A percentile compares a stretch with the other conserved stretches of the same genome.
These are phyloP conservation scores for Puccinia polysora DNA, from an alignment of 1,284 basidiomycete species.

Conservation along the genomic window DNA sequence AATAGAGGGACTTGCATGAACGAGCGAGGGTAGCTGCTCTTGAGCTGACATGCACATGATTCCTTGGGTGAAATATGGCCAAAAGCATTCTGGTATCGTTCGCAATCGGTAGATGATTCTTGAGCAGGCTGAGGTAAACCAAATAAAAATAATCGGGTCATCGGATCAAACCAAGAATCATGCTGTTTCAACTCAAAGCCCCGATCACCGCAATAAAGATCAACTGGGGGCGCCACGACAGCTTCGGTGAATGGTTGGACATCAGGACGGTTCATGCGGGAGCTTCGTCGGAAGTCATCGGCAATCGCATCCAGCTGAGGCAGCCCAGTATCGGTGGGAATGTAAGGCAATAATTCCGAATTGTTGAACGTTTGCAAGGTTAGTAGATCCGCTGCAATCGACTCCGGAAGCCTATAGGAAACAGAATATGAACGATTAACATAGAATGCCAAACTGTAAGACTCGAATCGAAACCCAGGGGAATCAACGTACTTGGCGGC, in stretches of 20 bases:
- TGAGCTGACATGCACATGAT: constrained; percentile 65
- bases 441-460: neutral
- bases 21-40: constrained; percentile 74
- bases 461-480: neutral
- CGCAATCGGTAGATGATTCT: constrained; percentile 63
- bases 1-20: constrained; percentile 91
- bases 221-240: constrained; percentile 77
- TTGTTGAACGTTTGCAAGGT: constrained; percentile 25
- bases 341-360: constrained; percentile 49
- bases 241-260: constrained; percentile 76
- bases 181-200: constrained; percentile 71
- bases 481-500: constrained; percentile 7
- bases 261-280: constrained; percentile 71
- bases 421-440: neutral
- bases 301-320: constrained; percentile 65
- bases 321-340: constrained; percentile 53
- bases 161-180: constrained; percentile 57
- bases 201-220: constrained; percentile 69
- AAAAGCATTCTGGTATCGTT: constrained; percentile 58
- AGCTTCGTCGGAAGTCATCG: constrained; percentile 63
- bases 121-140: constrained; percentile 70
- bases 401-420: constrained; percentile 25
- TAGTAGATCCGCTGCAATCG: constrained; percentile 22
- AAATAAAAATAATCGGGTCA: constrained; percentile 73
- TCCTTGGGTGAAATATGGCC: constrained; percentile 67